phyloP scores from a whole-genome alignment of 768 basidiomycete genomes.

The Hygrophorus russula region DNA sequence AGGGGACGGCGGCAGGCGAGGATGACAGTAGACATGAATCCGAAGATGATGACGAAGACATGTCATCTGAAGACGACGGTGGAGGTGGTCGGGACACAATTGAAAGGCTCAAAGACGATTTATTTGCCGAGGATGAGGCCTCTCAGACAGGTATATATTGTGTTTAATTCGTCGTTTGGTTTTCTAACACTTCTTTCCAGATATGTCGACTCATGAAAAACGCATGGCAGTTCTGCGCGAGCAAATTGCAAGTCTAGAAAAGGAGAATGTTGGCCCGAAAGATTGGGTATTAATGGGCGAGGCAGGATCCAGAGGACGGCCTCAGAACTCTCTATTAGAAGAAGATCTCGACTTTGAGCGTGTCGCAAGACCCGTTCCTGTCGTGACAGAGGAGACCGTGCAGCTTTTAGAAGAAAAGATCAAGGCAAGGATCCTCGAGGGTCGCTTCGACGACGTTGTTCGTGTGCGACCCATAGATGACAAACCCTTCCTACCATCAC shows the following conservation, averaged over 20 bases:
- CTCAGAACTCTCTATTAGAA: constrained; percentile 84
- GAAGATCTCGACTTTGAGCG: constrained; percentile 95
- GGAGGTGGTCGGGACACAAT: constrained; percentile 31
- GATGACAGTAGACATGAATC: constrained; percentile 35
- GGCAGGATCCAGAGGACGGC: constrained; percentile 69
- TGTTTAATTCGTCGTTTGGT: not conserved
- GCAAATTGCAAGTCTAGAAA: constrained; percentile 75
- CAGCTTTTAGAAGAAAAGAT: constrained; percentile 80
- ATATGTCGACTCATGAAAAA: constrained; percentile 70
- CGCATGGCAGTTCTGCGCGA: constrained; percentile 62
- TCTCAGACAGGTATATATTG: constrained; percentile 12
- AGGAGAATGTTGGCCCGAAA: constrained; percentile 80
- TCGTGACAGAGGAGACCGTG: constrained; percentile 83
- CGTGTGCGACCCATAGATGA: constrained; percentile 71
- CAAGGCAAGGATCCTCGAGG: constrained; percentile 78
- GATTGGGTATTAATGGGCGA: constrained; percentile 93
- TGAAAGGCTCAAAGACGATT: constrained; percentile 47
- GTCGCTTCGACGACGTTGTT: constrained; percentile 84
- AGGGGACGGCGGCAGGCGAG: constrained; percentile 34
- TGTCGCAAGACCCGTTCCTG: constrained; percentile 73
- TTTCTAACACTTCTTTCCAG: constrained; percentile 11
- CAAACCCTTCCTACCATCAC: constrained; percentile 85
- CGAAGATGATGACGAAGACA: constrained; percentile 18
- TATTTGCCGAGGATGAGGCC: constrained; percentile 33
- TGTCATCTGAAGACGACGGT: constrained; percentile 20